Percentiles rank a stretch among this genome's conserved stretches.
Conservation (phyloP, 495 filamentous ascomycete species). For the Penicillium nucicola region DNA sequence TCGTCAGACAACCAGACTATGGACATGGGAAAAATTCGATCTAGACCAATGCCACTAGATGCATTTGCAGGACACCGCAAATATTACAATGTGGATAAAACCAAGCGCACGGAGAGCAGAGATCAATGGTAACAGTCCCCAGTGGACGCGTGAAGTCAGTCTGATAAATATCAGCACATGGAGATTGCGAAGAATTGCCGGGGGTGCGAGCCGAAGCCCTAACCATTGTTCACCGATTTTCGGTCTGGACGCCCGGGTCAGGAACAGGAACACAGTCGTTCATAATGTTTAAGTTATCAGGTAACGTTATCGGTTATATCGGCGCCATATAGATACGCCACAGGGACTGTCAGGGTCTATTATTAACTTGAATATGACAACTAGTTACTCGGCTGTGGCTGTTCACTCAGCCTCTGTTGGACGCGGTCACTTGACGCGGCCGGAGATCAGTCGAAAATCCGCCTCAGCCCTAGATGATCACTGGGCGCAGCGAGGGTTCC, state of each 20-base stretch:
- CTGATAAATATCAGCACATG: no score
- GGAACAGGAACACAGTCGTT: background rate
- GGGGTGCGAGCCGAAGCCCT: no score
- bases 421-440: background rate
- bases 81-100: no score
- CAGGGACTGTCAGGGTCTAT: background rate
- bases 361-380: background rate
- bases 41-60: background rate
- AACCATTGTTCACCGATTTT: no score
- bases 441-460: background rate
- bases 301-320: background rate
- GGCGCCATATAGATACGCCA: background rate
- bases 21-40: background rate
- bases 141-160: no score
- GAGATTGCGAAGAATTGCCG: no score
- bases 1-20: slow-evolving; percentile 19
- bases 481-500: slow-evolving; percentile 1
- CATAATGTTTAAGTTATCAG: background rate
- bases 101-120: no score
- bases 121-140: no score
- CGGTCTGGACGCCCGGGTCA: no score
- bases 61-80: no score
- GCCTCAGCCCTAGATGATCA: slow-evolving; percentile 20
- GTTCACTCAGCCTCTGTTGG: slow-evolving; percentile 18
- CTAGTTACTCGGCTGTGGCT: background rate